Evolutionary conservation across 176 grass and related monocot genomes (phyloP).

Genomic region (Triticum timopheevii): DNA sequence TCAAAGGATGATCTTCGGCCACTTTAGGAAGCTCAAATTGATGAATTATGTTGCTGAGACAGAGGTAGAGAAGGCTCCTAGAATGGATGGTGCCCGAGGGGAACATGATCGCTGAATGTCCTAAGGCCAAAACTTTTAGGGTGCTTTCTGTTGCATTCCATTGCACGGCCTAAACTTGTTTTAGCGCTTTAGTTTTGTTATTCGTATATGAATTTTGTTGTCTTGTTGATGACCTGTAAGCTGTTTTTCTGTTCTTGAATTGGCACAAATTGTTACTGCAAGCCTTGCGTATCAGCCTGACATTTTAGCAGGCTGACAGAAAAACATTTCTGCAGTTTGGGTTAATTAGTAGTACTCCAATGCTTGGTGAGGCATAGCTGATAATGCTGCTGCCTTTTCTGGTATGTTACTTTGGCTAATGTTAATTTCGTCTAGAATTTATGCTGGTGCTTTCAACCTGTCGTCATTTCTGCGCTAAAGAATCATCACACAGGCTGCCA

Average conservation of each 20-base stretch:
- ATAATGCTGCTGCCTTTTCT: neutral
- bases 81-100: constrained; percentile 61
- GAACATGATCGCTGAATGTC: constrained; percentile 33
- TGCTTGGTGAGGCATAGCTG: neutral
- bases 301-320: constrained; percentile 7
- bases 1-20: constrained; percentile 51
- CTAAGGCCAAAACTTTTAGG: neutral
- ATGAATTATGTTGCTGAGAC: constrained; percentile 83
- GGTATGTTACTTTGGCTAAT: neutral
- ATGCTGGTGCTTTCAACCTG: too few relatives aligned
- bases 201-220: constrained; percentile 27
- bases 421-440: too few relatives aligned
- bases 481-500: neutral
- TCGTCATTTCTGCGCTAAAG: too few relatives aligned
- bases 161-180: constrained; percentile 27
- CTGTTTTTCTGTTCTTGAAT: neutral
- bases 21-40: constrained; percentile 70
- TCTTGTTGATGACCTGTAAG: constrained; percentile 5
- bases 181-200: constrained; percentile 27
- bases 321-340: neutral
- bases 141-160: neutral
- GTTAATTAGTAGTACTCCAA: neutral
- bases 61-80: constrained; percentile 83
- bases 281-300: constrained; percentile 2
- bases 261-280: neutral